A percentile compares a stretch with the other conserved stretches of the same genome.
Conservation (phyloP, 495 filamentous ascomycete species). For the Melanomma pulvis-pyrius region DNA sequence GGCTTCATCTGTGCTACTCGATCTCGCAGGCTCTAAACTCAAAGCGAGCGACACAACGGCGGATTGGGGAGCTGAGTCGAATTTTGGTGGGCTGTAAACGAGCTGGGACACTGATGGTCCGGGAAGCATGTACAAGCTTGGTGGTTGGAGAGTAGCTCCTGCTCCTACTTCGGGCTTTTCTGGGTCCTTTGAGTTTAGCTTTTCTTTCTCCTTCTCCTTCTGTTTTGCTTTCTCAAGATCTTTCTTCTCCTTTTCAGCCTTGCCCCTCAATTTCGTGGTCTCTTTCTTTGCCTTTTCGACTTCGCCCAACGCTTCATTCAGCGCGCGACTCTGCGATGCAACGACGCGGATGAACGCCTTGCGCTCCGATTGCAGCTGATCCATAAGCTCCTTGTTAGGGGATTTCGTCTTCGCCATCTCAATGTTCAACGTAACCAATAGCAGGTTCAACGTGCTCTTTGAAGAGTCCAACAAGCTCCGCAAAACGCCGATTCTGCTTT, state of each 20-base stretch:
- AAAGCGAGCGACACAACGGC: background rate
- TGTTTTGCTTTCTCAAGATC: constrained; percentile 1
- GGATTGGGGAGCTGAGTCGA: background rate
- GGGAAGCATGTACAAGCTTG: constrained; percentile 1
- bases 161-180: background rate
- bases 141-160: background rate
- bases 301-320: constrained; percentile 11
- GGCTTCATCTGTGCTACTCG: background rate
- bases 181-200: background rate
- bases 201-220: background rate
- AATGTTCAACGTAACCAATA: constrained; percentile 13
- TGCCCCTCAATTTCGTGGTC: constrained; percentile 5
- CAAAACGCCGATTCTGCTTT: constrained; percentile 8
- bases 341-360: constrained; percentile 14
- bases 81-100: background rate
- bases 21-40: constrained; percentile 2
- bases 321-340: constrained; percentile 2
- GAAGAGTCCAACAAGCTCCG: constrained; percentile 7
- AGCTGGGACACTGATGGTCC: constrained; percentile 3
- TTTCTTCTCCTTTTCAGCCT: constrained; percentile 12
- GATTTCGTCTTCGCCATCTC: constrained; percentile 7
- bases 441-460: constrained; percentile 11
- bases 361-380: constrained; percentile 12
- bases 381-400: constrained; percentile 9
- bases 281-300: constrained; percentile 16